phyloP scores from a whole-genome alignment of 1,284 basidiomycete genomes.

The Apiotrichum sp. region DNA sequence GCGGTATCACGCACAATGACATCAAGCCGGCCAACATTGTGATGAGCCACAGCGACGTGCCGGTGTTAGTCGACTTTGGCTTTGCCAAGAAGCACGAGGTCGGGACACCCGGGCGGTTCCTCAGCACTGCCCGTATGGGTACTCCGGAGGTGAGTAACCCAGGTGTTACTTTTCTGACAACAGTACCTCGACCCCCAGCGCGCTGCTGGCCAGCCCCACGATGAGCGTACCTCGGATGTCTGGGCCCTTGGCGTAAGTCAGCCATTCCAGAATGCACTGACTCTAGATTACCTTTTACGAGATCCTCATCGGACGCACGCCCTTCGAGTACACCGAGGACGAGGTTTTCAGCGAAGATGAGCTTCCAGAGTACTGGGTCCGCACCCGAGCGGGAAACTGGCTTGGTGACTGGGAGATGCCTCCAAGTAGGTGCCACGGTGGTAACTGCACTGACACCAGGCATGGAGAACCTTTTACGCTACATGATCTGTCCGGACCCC shows the following conservation, averaged over 20 bases:
- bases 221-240: constrained; percentile 84
- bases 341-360: constrained; percentile 75
- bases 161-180: background rate
- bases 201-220: constrained; percentile 74
- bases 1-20: constrained; percentile 87
- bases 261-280: background rate
- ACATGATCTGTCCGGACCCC: constrained; percentile 42
- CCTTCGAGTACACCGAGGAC: constrained; percentile 75
- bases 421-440: constrained; percentile 39
- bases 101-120: constrained; percentile 56
- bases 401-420: constrained; percentile 69
- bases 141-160: constrained; percentile 61
- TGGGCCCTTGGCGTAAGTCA: constrained; percentile 71
- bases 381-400: constrained; percentile 75
- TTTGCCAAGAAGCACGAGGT: constrained; percentile 61
- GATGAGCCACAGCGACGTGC: constrained; percentile 63
- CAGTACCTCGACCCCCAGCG: constrained; percentile 84
- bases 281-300: constrained; percentile 75
- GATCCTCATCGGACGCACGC: constrained; percentile 79
- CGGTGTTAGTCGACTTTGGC: constrained; percentile 84
- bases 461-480: constrained; percentile 33
- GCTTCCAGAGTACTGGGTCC: constrained; percentile 72
- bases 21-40: constrained; percentile 94
- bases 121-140: constrained; percentile 75
- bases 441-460: constrained; percentile 10